Evolutionary conservation across 495 filamentous ascomycete genomes (phyloP).

Genomic region (Xylaria nigripes): DNA sequence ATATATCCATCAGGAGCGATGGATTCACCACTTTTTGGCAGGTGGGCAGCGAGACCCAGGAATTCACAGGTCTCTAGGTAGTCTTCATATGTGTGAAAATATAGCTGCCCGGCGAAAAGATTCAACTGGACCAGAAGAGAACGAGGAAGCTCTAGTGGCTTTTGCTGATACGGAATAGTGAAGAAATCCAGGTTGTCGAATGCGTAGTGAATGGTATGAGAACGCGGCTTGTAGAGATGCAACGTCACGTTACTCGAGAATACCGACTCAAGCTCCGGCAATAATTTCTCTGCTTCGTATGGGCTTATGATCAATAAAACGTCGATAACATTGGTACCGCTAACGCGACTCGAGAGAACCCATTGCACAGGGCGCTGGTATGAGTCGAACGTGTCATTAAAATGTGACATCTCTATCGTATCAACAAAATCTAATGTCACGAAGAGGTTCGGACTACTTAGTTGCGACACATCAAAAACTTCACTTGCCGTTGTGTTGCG

Average conservation of each 20-base stretch:
- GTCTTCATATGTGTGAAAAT: slow-evolving; percentile 44
- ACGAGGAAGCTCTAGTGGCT: slow-evolving; percentile 12
- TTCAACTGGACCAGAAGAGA: slow-evolving; percentile 44
- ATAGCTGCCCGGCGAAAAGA: slow-evolving; percentile 62
- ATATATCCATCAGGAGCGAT: slow-evolving; percentile 40
- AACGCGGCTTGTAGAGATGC: slow-evolving; percentile 52
- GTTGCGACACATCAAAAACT: slow-evolving; percentile 26
- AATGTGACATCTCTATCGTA: slow-evolving; percentile 31
- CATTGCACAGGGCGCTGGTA: slow-evolving; percentile 54
- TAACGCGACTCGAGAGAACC: slow-evolving; percentile 36
- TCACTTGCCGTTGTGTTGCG: slow-evolving; percentile 30
- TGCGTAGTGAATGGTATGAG: slow-evolving; percentile 32
- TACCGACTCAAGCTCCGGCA: slow-evolving; percentile 27
- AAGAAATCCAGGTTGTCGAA: slow-evolving; percentile 45
- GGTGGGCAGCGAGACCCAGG: slow-evolving; percentile 36
- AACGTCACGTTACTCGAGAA: slow-evolving; percentile 31
- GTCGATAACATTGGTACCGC: slow-evolving; percentile 9
- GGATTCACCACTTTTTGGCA: slow-evolving; percentile 24
- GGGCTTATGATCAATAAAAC: slow-evolving; percentile 53
- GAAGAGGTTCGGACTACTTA: slow-evolving; percentile 34
- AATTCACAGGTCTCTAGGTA: slow-evolving; percentile 47
- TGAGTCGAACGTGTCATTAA: slow-evolving; percentile 30
- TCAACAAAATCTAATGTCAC: slow-evolving; percentile 49
- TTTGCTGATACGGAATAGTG: slow-evolving; percentile 22
- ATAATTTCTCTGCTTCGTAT: slow-evolving; percentile 50